A percentile compares a stretch with the other conserved stretches of the same genome.
phyloP scores from a whole-genome alignment of 768 basidiomycete genomes.

The Collybia mongolica region DNA sequence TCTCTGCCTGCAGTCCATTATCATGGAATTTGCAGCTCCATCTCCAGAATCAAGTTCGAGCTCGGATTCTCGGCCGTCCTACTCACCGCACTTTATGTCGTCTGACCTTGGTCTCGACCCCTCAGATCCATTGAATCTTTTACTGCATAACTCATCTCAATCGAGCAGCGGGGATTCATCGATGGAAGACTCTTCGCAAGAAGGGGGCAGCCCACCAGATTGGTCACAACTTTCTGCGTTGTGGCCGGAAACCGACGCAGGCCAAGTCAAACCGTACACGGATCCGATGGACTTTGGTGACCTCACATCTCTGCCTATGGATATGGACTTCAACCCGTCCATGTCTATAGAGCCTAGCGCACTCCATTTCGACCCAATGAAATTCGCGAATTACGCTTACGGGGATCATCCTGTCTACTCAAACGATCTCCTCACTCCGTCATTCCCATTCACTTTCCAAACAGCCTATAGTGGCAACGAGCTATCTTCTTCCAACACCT shows the following conservation, averaged over 20 bases:
- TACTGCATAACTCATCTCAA: constrained; percentile 45
- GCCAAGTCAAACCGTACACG: constrained; percentile 28
- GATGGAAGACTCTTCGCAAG: constrained; percentile 29
- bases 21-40: constrained; percentile 12
- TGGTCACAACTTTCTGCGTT: constrained; percentile 54
- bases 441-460: constrained; percentile 45
- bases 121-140: constrained; percentile 57
- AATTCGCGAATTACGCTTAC: constrained; percentile 24
- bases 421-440: constrained; percentile 19
- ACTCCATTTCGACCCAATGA: constrained; percentile 46
- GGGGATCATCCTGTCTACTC: constrained; percentile 20
- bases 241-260: constrained; percentile 39
- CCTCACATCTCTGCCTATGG: constrained; percentile 43
- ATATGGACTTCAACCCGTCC: constrained; percentile 60
- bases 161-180: constrained; percentile 27
- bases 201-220: constrained; percentile 37
- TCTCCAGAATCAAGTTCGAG: constrained; percentile 17
- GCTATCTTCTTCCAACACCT: constrained; percentile 26
- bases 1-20: background rate
- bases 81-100: constrained; percentile 26
- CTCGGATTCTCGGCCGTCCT: constrained; percentile 11
- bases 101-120: constrained; percentile 51
- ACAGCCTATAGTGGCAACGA: constrained; percentile 7
- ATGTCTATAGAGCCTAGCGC: constrained; percentile 65
- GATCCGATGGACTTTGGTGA: constrained; percentile 44